Evolutionary conservation across 139 green algal genomes (phyloP).

Genomic region (Picochlorum sp.): DNA sequence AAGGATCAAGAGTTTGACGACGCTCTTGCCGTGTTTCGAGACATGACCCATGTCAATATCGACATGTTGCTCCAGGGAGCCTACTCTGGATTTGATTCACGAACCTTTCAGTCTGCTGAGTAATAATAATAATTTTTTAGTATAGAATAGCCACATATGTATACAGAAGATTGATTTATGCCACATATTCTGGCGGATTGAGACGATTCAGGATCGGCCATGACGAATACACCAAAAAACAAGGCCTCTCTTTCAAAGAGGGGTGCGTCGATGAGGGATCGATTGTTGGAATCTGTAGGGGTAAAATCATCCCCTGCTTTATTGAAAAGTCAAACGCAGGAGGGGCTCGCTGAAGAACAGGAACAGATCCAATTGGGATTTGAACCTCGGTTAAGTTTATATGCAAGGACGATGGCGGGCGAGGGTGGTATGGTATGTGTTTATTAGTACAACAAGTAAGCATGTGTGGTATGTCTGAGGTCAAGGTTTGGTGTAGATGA

Average conservation of each 20-base stretch:
- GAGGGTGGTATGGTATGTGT: no score
- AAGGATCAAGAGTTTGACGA: conserved; percentile 30
- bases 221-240: no score
- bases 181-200: no score
- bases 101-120: background rate
- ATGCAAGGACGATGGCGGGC: no score
- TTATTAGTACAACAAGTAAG: no score
- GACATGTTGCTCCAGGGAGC: conserved; percentile 9
- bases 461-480: no score
- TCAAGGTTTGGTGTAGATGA: conserved; percentile 8
- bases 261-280: conserved; percentile 1
- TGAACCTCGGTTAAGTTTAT: no score
- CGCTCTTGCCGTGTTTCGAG: conserved; percentile 12
- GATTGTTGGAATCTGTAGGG: conserved; percentile 12
- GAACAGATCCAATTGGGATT: no score
- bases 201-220: no score
- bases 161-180: background rate
- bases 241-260: no score
- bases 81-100: conserved; percentile 15
- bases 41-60: conserved; percentile 11
- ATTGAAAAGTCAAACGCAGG: no score
- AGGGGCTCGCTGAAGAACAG: no score
- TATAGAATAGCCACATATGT: background rate
- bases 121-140: background rate
- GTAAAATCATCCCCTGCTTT: conserved; percentile 1